A percentile compares a stretch with the other conserved stretches of the same genome.
These are phyloP conservation scores for Curvularia sp. DNA, from an alignment of 2,329 filamentous ascomycete genomes.

Conservation along the genomic window DNA sequence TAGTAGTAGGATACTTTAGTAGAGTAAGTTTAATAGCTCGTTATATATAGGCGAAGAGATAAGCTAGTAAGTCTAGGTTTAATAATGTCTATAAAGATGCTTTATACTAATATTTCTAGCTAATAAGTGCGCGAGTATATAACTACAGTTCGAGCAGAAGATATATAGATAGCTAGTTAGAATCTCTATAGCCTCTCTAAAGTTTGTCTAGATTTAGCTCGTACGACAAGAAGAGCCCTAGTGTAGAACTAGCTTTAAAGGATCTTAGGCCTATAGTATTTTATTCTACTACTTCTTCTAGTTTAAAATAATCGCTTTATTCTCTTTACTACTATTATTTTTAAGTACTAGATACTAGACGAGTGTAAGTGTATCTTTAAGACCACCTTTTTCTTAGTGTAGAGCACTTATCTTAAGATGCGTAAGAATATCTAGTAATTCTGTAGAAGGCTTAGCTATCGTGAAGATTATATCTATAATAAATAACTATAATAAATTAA, in stretches of 20 bases:
- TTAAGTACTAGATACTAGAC: not conserved
- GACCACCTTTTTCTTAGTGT: not conserved
- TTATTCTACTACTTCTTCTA: not conserved
- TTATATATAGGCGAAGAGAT: not conserved
- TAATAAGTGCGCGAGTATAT: not conserved
- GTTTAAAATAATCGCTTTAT: not conserved
- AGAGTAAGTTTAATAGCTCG: not conserved
- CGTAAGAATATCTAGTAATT: not conserved
- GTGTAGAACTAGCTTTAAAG: not conserved
- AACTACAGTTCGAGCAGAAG: conserved; percentile 3
- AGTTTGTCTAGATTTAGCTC: conserved; percentile 2
- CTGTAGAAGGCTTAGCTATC: not conserved
- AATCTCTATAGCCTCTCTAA: conserved; percentile 1
- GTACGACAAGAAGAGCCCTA: not conserved
- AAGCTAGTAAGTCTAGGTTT: not conserved
- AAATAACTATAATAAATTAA: not conserved
- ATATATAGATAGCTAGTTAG: conserved; percentile 3
- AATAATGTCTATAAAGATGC: not conserved
- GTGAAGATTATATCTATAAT: not conserved
- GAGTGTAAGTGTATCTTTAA: not conserved
- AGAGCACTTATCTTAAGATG: not conserved
- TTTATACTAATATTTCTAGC: not conserved
- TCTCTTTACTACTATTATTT: not conserved
- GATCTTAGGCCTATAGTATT: not conserved
- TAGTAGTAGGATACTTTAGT: not conserved